Evolutionary conservation across 2,329 filamentous ascomycete species (phyloP).

Genomic region (Ophiognomonia clavigignenti-juglandacearum): DNA sequence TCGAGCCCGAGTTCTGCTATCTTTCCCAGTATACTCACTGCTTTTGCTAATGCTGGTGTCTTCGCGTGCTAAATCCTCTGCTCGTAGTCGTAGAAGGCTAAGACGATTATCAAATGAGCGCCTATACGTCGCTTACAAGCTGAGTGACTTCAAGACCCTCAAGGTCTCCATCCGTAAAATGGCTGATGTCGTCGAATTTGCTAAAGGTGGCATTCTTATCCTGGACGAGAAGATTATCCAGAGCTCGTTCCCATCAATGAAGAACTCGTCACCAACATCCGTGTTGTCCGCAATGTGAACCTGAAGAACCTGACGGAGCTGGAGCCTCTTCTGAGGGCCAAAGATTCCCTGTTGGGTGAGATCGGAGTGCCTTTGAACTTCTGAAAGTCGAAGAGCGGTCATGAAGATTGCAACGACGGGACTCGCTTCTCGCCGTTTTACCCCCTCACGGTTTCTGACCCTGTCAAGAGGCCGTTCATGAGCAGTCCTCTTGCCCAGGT

Average conservation of each 20-base stretch:
- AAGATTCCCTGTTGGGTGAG: constrained; percentile 7
- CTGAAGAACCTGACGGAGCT: constrained; percentile 6
- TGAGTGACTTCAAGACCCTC: constrained; percentile 13
- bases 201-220: not conserved
- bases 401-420: constrained; percentile 13
- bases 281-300: not conserved
- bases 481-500: too few relatives aligned
- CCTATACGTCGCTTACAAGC: constrained; percentile 4
- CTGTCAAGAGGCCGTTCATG: constrained; percentile 5
- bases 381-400: constrained; percentile 10
- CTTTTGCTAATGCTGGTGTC: too few relatives aligned
- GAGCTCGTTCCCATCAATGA: constrained; percentile 1
- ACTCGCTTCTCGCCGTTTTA: constrained; percentile 13
- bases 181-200: constrained; percentile 6
- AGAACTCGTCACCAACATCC: constrained; percentile 2
- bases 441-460: constrained; percentile 10
- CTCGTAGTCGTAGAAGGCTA: too few relatives aligned
- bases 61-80: too few relatives aligned
- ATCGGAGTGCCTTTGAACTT: constrained; percentile 1
- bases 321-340: not conserved
- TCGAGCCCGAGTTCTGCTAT: too few relatives aligned
- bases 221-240: not conserved
- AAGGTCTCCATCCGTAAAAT: constrained; percentile 8
- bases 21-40: too few relatives aligned
- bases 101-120: too few relatives aligned